Evolutionary conservation across 768 basidiomycete genomes (phyloP).

Genomic region (Rhodotorula toruloides): DNA sequence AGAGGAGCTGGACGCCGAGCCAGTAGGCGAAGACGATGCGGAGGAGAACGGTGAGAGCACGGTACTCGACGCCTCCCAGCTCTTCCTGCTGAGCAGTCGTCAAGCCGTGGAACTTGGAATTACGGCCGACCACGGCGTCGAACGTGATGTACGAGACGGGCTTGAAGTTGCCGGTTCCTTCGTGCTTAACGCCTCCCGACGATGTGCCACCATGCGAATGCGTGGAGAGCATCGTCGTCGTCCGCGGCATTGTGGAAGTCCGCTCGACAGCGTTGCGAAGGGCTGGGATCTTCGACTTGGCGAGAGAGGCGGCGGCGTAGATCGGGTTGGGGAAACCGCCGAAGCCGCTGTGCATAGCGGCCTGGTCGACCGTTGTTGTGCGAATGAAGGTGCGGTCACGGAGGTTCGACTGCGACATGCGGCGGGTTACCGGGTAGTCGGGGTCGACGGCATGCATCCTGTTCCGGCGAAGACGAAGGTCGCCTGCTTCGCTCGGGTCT

Average conservation of each 20-base stretch:
- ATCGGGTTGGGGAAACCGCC: conserved; percentile 49
- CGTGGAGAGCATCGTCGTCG: conserved; percentile 53
- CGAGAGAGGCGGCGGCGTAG: conserved; percentile 50
- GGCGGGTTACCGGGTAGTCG: conserved; percentile 8
- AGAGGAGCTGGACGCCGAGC: conserved; percentile 61
- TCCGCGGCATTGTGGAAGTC: conserved; percentile 69
- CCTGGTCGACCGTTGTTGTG: conserved; percentile 8
- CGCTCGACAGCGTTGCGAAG: conserved; percentile 57
- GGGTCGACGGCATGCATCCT: conserved; percentile 20
- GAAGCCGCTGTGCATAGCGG: conserved; percentile 33
- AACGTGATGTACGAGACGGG: conserved; percentile 77
- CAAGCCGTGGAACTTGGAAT: conserved; percentile 51
- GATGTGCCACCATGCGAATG: conserved; percentile 28
- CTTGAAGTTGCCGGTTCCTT: conserved; percentile 47
- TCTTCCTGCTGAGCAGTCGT: conserved; percentile 81
- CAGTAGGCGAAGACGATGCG: conserved; percentile 56
- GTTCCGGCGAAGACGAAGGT: conserved; percentile 21
- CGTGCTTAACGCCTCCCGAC: conserved; percentile 12
- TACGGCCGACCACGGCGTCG: conserved; percentile 54
- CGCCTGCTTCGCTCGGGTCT: conserved; percentile 10
- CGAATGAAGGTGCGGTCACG: conserved; percentile 20
- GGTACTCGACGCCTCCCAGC: conserved; percentile 89
- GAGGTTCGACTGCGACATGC: conserved; percentile 17
- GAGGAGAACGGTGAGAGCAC: conserved; percentile 46
- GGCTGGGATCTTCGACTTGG: conserved; percentile 61